Evolutionary conservation across 2,329 filamentous ascomycete genomes (phyloP).

Genomic region (Fusarium paranaense): DNA sequence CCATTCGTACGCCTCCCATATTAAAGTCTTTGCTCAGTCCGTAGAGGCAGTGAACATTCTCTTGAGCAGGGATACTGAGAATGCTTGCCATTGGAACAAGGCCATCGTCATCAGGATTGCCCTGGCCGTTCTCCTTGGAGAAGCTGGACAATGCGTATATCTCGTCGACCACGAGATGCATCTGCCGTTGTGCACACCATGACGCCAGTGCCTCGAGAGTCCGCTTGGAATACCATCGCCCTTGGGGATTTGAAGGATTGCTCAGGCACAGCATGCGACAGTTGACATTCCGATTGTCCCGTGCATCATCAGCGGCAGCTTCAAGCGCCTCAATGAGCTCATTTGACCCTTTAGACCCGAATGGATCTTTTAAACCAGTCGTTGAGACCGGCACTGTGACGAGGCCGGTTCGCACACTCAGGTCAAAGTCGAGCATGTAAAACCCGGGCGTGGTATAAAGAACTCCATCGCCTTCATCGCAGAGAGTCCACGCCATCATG

Average conservation of each 20-base stretch:
- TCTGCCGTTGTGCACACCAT: background rate
- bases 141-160: background rate
- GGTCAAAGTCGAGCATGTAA: background rate
- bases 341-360: fast-evolving
- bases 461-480: background rate
- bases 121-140: too few relatives aligned
- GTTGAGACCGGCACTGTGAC: background rate
- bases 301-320: background rate
- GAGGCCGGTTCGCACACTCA: background rate
- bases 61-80: background rate
- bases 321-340: background rate
- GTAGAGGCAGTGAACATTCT: background rate
- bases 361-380: background rate
- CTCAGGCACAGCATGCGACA: background rate
- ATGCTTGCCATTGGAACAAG: background rate
- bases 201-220: background rate
- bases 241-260: background rate
- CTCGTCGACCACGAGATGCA: background rate
- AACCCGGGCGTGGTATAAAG: background rate
- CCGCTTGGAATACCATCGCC: background rate
- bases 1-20: background rate
- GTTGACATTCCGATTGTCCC: background rate
- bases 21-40: background rate
- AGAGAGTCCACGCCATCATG: background rate
- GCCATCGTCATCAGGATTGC: background rate